Evolutionary conservation across 495 filamentous ascomycete species (phyloP).

Genomic region (Cercophora sp.): DNA sequence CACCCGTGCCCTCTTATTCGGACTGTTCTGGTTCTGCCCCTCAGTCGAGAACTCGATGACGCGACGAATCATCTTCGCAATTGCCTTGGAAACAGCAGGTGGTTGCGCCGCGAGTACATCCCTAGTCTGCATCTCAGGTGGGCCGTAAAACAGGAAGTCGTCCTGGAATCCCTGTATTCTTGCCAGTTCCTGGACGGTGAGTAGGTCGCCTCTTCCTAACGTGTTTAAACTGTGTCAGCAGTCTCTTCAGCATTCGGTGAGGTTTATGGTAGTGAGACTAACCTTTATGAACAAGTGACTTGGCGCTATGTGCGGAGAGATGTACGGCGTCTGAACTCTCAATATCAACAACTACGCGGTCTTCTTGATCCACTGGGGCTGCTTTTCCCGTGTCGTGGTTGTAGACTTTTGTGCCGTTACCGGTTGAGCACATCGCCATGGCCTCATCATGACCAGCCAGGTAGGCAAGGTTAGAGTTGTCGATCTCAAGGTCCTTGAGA

Average conservation of each 20-base stretch:
- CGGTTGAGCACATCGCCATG: background rate
- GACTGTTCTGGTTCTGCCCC: no score
- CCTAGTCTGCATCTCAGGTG: background rate
- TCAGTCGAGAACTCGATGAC: conserved; percentile 2
- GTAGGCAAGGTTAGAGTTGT: background rate
- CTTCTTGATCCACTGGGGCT: no score
- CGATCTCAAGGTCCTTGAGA: background rate
- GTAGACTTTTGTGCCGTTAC: background rate
- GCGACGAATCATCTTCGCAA: background rate
- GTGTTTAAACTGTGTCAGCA: background rate
- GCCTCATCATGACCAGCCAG: background rate
- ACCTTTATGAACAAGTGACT: background rate
- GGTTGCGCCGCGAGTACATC: conserved; percentile 1
- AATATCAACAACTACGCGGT: background rate
- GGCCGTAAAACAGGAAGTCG: background rate
- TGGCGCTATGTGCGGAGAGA: background rate
- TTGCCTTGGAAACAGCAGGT: background rate
- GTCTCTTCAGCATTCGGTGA: background rate
- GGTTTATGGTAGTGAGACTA: background rate
- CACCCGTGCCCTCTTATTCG: no score
- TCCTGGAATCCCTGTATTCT: background rate
- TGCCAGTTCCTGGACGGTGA: background rate
- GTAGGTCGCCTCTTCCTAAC: background rate
- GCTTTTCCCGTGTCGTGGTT: background rate
- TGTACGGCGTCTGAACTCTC: background rate